Conservation (phyloP, 768 basidiomycete species). For the Strobilomyces dryophilus region DNA sequence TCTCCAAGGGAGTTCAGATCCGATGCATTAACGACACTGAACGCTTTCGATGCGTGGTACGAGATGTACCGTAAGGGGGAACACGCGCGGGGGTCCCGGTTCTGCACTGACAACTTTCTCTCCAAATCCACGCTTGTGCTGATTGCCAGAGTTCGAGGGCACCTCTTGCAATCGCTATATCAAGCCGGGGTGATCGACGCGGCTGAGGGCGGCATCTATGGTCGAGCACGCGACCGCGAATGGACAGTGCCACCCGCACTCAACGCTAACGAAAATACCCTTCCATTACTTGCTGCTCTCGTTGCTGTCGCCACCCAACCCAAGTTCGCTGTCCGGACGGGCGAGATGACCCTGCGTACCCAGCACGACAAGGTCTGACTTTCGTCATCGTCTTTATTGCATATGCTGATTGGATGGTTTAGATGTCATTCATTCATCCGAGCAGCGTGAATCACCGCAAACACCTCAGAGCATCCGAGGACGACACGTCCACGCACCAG, state of each 20-base stretch:
- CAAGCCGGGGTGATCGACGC: conserved; percentile 79
- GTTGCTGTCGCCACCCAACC: conserved; percentile 86
- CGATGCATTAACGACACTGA: conserved; percentile 73
- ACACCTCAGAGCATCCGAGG: conserved; percentile 28
- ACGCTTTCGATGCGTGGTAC: conserved; percentile 83
- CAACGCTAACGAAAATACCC: conserved; percentile 67
- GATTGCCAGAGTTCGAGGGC: conserved; percentile 76
- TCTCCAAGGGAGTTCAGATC: conserved; percentile 76
- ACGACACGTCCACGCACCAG: conserved; percentile 15
- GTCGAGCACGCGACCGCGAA: conserved; percentile 30
- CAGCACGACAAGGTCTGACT: conserved; percentile 73
- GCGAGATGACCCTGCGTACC: conserved; percentile 67
- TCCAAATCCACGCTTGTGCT: conserved; percentile 78
- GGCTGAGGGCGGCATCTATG: conserved; percentile 58
- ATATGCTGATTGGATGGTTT: conserved; percentile 8
- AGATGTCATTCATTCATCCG: conserved; percentile 79
- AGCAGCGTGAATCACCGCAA: conserved; percentile 81
- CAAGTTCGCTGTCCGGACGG: conserved; percentile 79
- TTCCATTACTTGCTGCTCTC: conserved; percentile 76
- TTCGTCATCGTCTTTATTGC: conserved; percentile 3
- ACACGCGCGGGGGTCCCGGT: conserved; percentile 62
- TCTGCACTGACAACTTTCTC: conserved; percentile 84
- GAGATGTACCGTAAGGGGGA: conserved; percentile 62
- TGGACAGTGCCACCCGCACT: conserved; percentile 58
- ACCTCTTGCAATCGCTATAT: conserved; percentile 73